phyloP scores from a whole-genome alignment of 2,329 filamentous ascomycete genomes.

The Colletotrichum higginsianum region DNA sequence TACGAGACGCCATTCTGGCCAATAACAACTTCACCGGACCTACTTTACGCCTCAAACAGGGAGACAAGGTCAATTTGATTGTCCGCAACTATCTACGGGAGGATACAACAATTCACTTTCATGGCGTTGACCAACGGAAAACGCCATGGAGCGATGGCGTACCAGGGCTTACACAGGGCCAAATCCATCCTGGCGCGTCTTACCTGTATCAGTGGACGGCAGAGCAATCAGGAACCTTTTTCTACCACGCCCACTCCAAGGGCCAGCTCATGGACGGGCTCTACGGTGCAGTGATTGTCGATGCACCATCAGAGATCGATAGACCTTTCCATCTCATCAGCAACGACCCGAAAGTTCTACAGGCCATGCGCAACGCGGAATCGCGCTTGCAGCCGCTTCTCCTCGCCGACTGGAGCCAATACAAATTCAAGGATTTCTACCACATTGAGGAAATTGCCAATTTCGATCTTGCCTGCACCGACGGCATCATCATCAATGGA shows the following conservation, averaged over 20 bases:
- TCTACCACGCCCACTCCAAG: constrained; percentile 30
- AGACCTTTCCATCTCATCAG: constrained; percentile 12
- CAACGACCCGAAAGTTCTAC: not conserved
- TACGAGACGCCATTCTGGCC: constrained; percentile 14
- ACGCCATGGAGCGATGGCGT: constrained; percentile 63
- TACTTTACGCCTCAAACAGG: constrained; percentile 35
- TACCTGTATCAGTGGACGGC: constrained; percentile 53
- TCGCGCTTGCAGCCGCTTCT: constrained; percentile 28
- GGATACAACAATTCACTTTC: constrained; percentile 51
- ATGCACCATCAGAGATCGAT: not conserved
- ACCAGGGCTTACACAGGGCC: constrained; percentile 58
- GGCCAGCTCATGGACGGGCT: constrained; percentile 39
- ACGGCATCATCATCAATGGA: not conserved
- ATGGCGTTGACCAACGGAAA: constrained; percentile 41
- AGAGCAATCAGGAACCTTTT: constrained; percentile 36
- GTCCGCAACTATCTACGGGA: constrained; percentile 49
- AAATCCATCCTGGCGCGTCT: constrained; percentile 53
- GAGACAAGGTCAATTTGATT: constrained; percentile 42
- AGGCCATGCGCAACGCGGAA: constrained; percentile 11
- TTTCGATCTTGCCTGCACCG: constrained; percentile 20
- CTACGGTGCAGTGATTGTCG: constrained; percentile 31
- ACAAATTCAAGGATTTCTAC: constrained; percentile 39
- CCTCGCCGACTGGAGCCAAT: constrained; percentile 41
- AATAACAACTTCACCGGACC: constrained; percentile 43
- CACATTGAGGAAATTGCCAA: not conserved